These are phyloP conservation scores for Chaetomium olivaceum DNA, from an alignment of 2,329 filamentous ascomycete species.

Conservation along the genomic window DNA sequence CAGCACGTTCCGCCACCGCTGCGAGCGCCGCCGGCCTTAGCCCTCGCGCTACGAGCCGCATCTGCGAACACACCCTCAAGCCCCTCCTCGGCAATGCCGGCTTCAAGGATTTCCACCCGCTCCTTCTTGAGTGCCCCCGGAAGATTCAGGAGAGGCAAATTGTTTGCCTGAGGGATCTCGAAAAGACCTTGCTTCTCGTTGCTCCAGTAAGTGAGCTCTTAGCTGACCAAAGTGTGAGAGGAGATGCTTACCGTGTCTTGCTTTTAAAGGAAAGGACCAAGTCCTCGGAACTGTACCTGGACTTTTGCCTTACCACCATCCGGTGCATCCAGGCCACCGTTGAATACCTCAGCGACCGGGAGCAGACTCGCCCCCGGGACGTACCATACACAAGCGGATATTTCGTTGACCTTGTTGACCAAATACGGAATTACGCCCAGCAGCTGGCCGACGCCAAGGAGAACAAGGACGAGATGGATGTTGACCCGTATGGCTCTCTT, in stretches of 20 bases:
- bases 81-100: constrained; percentile 73
- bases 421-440: constrained; percentile 85
- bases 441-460: constrained; percentile 76
- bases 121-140: constrained; percentile 75
- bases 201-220: constrained; percentile 80
- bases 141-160: constrained; percentile 84
- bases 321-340: constrained; percentile 88
- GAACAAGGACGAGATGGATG: constrained; percentile 59
- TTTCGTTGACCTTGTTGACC: constrained; percentile 93
- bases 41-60: constrained; percentile 70
- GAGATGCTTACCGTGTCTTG: constrained; percentile 69
- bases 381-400: constrained; percentile 94
- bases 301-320: constrained; percentile 88
- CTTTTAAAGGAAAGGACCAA: constrained; percentile 76
- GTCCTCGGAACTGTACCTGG: constrained; percentile 69
- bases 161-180: constrained; percentile 85
- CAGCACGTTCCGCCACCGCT: constrained; percentile 48
- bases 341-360: constrained; percentile 79
- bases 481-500: constrained; percentile 54
- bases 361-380: constrained; percentile 81
- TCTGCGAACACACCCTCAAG: constrained; percentile 74
- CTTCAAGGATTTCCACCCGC: constrained; percentile 77
- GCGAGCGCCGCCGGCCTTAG: constrained; percentile 63
- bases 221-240: constrained; percentile 57
- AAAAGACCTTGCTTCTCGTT: constrained; percentile 88